Evolutionary conservation across 345 rosid species (phyloP).

Genomic region (Lagerstroemia speciosa): DNA sequence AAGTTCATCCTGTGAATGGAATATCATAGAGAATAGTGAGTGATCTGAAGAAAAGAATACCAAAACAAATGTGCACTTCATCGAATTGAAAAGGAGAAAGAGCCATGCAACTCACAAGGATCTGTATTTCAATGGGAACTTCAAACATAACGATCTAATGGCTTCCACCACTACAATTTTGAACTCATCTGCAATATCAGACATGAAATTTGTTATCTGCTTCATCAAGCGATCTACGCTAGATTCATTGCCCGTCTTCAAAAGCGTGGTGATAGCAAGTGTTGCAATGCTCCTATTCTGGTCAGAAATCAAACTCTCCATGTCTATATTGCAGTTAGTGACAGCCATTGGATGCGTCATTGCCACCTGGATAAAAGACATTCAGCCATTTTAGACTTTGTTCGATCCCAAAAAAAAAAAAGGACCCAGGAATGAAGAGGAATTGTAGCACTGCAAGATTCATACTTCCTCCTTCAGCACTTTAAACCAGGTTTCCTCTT

Average conservation of each 20-base stretch:
- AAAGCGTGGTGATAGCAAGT: constrained; percentile 92
- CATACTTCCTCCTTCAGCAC: background rate
- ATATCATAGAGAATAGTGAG: background rate
- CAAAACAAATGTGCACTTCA: background rate
- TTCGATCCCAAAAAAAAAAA: background rate
- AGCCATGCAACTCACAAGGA: constrained; percentile 50
- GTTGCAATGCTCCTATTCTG: constrained; percentile 99
- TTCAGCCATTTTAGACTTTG: background rate
- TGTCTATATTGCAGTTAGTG: constrained; percentile 96
- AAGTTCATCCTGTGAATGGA: constrained; percentile 83
- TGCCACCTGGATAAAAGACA: constrained; percentile 53
- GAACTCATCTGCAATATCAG: constrained; percentile 97
- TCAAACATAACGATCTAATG: constrained; percentile 88
- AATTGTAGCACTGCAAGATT: background rate
- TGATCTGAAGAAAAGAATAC: background rate
- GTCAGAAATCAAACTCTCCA: constrained; percentile 97
- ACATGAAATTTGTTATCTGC: constrained; percentile 97
- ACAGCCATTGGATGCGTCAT: constrained; percentile 99
- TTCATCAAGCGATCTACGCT: constrained; percentile 98
- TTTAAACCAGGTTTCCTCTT: background rate
- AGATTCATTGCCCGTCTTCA: constrained; percentile 97
- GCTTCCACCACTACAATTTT: constrained; percentile 99
- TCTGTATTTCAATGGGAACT: constrained; percentile 95
- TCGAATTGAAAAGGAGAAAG: background rate
- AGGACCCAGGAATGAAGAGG: background rate